Evolutionary conservation across 768 basidiomycete species (phyloP), one percentile per base, ranked within the genome.

Genomic region (Cystobasidium ongulense): DNA sequence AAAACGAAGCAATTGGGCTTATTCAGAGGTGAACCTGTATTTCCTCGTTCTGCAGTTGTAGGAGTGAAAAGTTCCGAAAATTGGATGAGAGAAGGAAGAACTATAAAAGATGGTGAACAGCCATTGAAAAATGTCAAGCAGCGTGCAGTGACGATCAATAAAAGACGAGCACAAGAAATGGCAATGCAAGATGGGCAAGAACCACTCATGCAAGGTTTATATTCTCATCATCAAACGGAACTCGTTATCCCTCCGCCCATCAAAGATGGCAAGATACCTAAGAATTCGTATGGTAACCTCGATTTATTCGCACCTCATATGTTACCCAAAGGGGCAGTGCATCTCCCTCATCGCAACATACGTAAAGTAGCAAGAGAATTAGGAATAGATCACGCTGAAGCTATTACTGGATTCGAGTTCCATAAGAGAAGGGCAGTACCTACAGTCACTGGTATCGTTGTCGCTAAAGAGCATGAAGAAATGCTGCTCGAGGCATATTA

Each of bases 361-460:
- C 89, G 88, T 17, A 99, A 95, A 82, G 86, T 96, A 74, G 94
- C 93, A 7, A 88, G 88, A 78, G 87, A 87, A 81, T 84, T 98
- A 2, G 90, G 88, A 10, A 88, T 97, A 74, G 90, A 94, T 81
- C 90, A 86, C 82, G 95, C 92, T 29, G 95, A 98, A 81, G 93
- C 96, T 53, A 92, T 97, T 81, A 92, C 88, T 72, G 90, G 93
- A 17, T 99, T 98, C 80, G 95, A 97, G 81, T 99, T 98, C 83
- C 91, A 88, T 80, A 93, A 94, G 80, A 88, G 90, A 36, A 86
- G 89, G 63, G 95, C 96, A 0, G 86, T 87, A 73, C 95, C 95
- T 1, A 83, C 91, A 73, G 83, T 95, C 36, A 86, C 88, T 66
- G 95, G 95, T 13, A 85, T 99, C 1, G 92, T 98, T 31, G 84